Percentiles rank a stretch among this genome's conserved stretches.
Evolutionary conservation across 2,329 filamentous ascomycete species (phyloP).

Genomic region (Dendryphion nanum): DNA sequence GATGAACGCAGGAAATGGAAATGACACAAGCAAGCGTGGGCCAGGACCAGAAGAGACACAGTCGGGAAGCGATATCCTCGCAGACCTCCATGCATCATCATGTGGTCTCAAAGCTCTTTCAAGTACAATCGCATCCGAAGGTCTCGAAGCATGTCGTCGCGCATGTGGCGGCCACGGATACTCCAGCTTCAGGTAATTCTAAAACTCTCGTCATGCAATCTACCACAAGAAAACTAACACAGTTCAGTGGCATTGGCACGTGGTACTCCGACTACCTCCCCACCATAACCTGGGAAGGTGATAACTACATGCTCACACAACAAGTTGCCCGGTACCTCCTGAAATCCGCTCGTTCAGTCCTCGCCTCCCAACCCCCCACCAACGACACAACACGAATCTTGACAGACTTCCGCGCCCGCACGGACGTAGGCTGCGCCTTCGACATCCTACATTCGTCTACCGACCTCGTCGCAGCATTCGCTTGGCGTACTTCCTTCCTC

Average conservation of each 20-base stretch:
- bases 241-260: constrained; percentile 62
- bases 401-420: constrained; percentile 60
- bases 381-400: constrained; percentile 71
- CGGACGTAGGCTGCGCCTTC: constrained; percentile 70
- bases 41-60: constrained; percentile 68
- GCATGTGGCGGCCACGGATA: constrained; percentile 79
- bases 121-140: constrained; percentile 70
- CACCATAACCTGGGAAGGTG: constrained; percentile 71
- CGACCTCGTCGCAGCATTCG: constrained; percentile 72
- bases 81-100: constrained; percentile 74
- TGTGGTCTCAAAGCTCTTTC: constrained; percentile 73
- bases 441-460: constrained; percentile 69
- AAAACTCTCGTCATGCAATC: too few species aligned
- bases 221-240: neutral
- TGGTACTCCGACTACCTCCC: constrained; percentile 77
- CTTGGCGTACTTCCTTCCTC: constrained; percentile 71
- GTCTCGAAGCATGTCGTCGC: constrained; percentile 70
- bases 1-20: constrained; percentile 52
- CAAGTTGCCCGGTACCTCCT: constrained; percentile 75
- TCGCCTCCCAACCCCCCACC: constrained; percentile 61
- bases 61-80: constrained; percentile 65
- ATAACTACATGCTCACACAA: constrained; percentile 81
- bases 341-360: constrained; percentile 69
- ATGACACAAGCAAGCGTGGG: constrained; percentile 45
- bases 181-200: constrained; percentile 59